Evolutionary conservation across 1,284 basidiomycete genomes (phyloP).

Genomic region (Papiliotrema nemorosa): DNA sequence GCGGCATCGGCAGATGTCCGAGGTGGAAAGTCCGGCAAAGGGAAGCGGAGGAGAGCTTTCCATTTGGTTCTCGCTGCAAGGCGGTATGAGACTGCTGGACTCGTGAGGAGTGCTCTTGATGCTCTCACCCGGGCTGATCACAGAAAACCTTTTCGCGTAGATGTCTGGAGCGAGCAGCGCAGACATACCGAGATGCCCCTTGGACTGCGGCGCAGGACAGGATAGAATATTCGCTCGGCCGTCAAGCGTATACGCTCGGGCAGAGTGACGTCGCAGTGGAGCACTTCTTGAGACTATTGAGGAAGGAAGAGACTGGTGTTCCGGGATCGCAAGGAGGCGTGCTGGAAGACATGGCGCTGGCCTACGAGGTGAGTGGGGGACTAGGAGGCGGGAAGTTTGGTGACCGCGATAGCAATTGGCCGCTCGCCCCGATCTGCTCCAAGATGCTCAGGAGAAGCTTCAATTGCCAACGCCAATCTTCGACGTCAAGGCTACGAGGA

Average conservation of each 20-base stretch:
- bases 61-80: constrained; percentile 53
- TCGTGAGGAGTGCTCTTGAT: constrained; percentile 46
- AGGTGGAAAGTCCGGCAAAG: constrained; percentile 27
- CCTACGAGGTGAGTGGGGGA: constrained; percentile 45
- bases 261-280: constrained; percentile 50
- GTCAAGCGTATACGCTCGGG: constrained; percentile 55
- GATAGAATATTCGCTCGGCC: constrained; percentile 53
- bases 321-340: constrained; percentile 45
- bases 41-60: constrained; percentile 50
- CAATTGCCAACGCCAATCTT: constrained; percentile 40
- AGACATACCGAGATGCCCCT: constrained; percentile 39
- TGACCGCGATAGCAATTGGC: constrained; percentile 35
- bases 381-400: not conserved
- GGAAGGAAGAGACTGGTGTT: constrained; percentile 34
- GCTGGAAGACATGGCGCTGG: constrained; percentile 52
- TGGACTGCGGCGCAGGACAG: constrained; percentile 52
- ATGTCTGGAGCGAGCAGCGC: constrained; percentile 48
- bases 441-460: constrained; percentile 22
- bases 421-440: constrained; percentile 31
- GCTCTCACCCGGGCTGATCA: not conserved
- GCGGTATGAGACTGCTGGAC: constrained; percentile 54
- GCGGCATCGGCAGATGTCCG: constrained; percentile 51
- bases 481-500: constrained; percentile 30
- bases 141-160: constrained; percentile 51
- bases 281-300: constrained; percentile 50